These are phyloP conservation scores for Micromonas pusilla DNA, from an alignment of 139 green algal genomes.

Conservation along the genomic window DNA sequence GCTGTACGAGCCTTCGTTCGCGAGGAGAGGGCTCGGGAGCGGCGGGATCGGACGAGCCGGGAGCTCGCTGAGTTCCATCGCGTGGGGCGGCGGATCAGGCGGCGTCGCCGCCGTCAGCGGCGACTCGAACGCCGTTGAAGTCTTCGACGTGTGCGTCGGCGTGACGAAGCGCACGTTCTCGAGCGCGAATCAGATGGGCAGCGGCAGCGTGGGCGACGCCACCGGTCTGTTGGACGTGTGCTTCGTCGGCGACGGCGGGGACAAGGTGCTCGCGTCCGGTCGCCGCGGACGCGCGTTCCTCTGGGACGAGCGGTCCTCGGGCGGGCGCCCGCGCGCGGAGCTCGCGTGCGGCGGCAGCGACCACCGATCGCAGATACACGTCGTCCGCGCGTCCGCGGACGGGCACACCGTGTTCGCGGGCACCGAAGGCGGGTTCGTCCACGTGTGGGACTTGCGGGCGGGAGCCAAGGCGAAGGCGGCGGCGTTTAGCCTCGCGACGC, in stretches of 20 bases:
- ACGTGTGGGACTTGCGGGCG: conserved; percentile 5
- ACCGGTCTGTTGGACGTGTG: background rate
- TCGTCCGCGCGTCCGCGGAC: background rate
- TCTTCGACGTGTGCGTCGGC: background rate
- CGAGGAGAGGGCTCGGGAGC: background rate
- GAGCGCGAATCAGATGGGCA: too few relatives aligned
- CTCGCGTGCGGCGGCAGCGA: background rate
- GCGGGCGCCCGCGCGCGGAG: background rate
- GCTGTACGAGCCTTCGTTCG: background rate
- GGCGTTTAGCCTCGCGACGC: background rate
- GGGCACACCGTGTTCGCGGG: conserved; percentile 3
- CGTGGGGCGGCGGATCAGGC: background rate
- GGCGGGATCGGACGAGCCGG: background rate
- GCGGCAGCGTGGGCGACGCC: background rate
- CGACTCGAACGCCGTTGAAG: background rate
- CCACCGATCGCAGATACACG: background rate
- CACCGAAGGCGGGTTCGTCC: background rate
- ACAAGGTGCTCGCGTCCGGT: background rate
- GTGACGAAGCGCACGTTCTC: too few relatives aligned
- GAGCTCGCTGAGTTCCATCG: background rate
- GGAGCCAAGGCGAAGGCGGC: background rate
- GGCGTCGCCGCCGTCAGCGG: background rate
- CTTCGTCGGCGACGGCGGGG: background rate
- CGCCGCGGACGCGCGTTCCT: background rate
- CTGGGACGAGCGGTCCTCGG: background rate